These are phyloP conservation scores for Cymbidium sinense DNA, from an alignment of 106 monocot genomes.

Conservation along the genomic window DNA sequence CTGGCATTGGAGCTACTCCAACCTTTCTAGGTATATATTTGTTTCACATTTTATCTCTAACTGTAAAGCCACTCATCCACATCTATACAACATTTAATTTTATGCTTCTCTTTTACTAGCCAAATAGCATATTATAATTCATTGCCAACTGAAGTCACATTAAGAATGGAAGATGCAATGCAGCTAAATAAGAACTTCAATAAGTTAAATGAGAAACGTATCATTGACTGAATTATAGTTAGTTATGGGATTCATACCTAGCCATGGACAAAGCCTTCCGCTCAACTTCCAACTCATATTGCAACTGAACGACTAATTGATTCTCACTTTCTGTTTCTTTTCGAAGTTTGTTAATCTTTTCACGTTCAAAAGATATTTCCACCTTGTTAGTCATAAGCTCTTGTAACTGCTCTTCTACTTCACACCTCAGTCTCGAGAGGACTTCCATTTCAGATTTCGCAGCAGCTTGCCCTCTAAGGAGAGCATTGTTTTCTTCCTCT, in stretches of 20 bases:
- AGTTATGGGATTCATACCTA: conserved; percentile 29
- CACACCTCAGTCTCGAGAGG: conserved; percentile 62
- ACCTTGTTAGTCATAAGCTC: conserved; percentile 52
- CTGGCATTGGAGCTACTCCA: no score
- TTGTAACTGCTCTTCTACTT: conserved; percentile 80
- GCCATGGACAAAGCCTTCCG: conserved; percentile 93
- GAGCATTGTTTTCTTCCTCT: conserved; percentile 69
- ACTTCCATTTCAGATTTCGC: conserved; percentile 95
- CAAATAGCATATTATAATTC: no score
- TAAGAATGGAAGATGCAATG: no score
- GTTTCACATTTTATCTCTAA: no score
- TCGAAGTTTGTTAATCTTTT: conserved; percentile 59
- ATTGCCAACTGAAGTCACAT: no score
- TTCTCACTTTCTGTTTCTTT: conserved; percentile 73
- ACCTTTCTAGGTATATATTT: no score
- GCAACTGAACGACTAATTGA: conserved; percentile 53
- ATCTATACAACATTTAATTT: no score
- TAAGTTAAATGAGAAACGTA: not conserved
- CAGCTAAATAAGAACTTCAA: not conserved
- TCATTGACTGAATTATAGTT: not conserved
- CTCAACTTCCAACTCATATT: conserved; percentile 95
- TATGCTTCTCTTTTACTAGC: no score
- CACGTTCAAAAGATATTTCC: conserved; percentile 71
- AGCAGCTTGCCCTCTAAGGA: conserved; percentile 54
- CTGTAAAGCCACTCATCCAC: no score